phyloP scores from a whole-genome alignment of 139 green algal species.

The Astrephomene gubernaculifera region DNA sequence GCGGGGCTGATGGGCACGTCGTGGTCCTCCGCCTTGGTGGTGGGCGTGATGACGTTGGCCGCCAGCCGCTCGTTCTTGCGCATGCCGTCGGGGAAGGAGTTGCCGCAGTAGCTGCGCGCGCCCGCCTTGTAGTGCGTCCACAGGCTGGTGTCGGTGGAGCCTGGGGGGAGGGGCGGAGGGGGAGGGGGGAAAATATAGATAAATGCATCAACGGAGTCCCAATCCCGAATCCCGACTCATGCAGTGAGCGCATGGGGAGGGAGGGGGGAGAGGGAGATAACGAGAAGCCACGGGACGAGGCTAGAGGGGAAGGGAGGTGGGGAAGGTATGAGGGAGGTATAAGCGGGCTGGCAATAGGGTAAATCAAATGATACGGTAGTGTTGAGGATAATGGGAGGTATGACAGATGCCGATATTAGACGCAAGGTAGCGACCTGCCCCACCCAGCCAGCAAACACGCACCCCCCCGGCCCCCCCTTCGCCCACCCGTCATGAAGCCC shows the following conservation, averaged over 20 bases:
- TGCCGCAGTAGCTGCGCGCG: slow-evolving; percentile 94
- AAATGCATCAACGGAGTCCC: too few relatives aligned
- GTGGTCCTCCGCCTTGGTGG: slow-evolving; percentile 93
- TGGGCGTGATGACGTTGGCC: slow-evolving; percentile 95
- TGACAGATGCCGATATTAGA: too few relatives aligned
- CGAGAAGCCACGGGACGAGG: too few relatives aligned
- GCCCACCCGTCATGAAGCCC: slow-evolving; percentile 93
- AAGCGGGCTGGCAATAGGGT: too few relatives aligned
- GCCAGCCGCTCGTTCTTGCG: slow-evolving; percentile 92
- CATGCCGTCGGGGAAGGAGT: slow-evolving; percentile 95
- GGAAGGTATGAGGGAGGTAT: neutral
- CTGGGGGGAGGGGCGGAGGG: slow-evolving; percentile 53
- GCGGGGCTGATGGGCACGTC: slow-evolving; percentile 90
- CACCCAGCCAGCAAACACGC: too few relatives aligned
- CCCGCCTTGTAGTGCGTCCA: slow-evolving; percentile 97
- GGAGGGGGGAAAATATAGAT: neutral
- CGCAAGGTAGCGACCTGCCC: too few relatives aligned
- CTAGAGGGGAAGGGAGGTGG: neutral
- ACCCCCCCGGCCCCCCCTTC: neutral
- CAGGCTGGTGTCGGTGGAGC: slow-evolving; percentile 95
- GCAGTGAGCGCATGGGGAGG: too few relatives aligned
- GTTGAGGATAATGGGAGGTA: too few relatives aligned
- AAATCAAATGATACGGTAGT: too few relatives aligned
- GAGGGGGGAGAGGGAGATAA: neutral
- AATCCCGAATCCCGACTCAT: too few relatives aligned